These are phyloP conservation scores for Hanseniaspora vineae DNA, from an alignment of 805 yeast species.

Conservation along the genomic window DNA sequence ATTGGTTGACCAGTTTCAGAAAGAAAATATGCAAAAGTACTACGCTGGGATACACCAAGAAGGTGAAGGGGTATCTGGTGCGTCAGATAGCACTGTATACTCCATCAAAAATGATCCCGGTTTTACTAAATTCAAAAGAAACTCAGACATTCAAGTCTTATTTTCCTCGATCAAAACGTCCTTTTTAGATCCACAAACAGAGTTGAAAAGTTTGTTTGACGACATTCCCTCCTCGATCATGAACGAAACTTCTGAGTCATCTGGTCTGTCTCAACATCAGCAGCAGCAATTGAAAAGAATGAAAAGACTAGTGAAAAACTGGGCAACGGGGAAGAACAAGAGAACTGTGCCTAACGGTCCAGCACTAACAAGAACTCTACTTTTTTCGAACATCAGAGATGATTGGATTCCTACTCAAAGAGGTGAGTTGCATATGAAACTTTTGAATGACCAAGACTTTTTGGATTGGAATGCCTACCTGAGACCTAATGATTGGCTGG, in stretches of 20 bases:
- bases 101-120: constrained; percentile 16
- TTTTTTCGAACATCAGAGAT: constrained; percentile 59
- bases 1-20: constrained; percentile 32
- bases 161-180: not conserved
- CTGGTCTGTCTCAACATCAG: constrained; percentile 56
- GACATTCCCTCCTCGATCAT: constrained; percentile 53
- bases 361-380: constrained; percentile 43
- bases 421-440: constrained; percentile 51
- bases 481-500: constrained; percentile 35
- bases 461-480: constrained; percentile 21
- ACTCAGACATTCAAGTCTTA: constrained; percentile 4
- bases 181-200: constrained; percentile 59
- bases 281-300: constrained; percentile 41
- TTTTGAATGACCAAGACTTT: constrained; percentile 29
- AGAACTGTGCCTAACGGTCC: constrained; percentile 54
- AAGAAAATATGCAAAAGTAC: constrained; percentile 14
- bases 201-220: constrained; percentile 59
- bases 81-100: constrained; percentile 18
- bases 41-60: constrained; percentile 8
- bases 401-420: constrained; percentile 66
- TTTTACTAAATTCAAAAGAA: constrained; percentile 12
- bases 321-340: constrained; percentile 40
- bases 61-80: constrained; percentile 10
- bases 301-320: constrained; percentile 49
- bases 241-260: constrained; percentile 40